Evolutionary conservation across 2,329 filamentous ascomycete genomes (phyloP), one percentile per base, ranked within the genome.

Genomic region (Neurospora crassa): DNA sequence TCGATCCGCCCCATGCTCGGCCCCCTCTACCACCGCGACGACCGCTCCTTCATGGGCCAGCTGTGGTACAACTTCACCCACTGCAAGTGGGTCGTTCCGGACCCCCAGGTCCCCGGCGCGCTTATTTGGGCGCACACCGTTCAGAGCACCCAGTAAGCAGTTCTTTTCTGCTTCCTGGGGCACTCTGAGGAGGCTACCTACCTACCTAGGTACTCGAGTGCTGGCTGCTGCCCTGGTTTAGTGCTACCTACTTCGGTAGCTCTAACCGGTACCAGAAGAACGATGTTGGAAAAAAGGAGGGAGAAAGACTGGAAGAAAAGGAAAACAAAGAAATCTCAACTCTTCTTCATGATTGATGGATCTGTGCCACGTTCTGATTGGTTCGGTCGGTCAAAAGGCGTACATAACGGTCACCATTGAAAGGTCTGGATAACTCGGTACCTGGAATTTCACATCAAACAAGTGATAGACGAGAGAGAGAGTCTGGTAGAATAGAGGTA

Each of bases 1-100:
- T 85, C 87, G 45, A 87, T 89, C 77, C 83, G 82, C 76, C 83
- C 83, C 11, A 79, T 89, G n/a, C 83, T 89, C 20, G 87, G 87
- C 8, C 81, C 84, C 40, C 80, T 85, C 70, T 89, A 89, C 79
- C 82, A 82, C 76, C 77, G 79, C 10, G 84, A 86, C 68, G 77
- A 81, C 14, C 76, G 80, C 68, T 81, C 80, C 34, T 85, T 85
- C 77, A 74, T 84, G 70, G 80, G 81, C 68, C 81, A 82, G 70
- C 79, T 86, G 67, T 84, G 83, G 82, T 76, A 77, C 14, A 82
- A 81, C 18, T 86, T 84, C 76, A 83, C 79, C 53, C 80, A 78
- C 68, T 84, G 83, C 80, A 83, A 83, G 72, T 86, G 83, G 74
- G 83, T 86, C 40, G 82, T 84, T 71, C 76, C 79, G 67, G 80